These are phyloP conservation scores for Epichloe coenophiala DNA, from an alignment of 2,329 filamentous ascomycete species.

Conservation along the genomic window DNA sequence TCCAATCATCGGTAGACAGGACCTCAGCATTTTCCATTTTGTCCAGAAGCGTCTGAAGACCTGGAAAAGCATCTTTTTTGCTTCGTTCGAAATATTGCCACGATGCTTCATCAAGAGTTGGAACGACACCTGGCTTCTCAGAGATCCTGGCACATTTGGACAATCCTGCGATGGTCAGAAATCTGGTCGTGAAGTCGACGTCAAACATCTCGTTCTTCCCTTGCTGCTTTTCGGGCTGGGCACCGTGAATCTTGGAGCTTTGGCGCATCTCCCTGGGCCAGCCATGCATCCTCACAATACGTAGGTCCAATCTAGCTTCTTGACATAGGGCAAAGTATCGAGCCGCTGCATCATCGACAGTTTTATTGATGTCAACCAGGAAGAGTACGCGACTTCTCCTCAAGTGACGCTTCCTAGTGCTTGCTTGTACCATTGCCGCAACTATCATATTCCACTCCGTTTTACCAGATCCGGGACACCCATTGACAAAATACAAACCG, in stretches of 20 bases:
- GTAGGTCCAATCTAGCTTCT: constrained; percentile 19
- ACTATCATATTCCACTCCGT: constrained; percentile 32
- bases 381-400: constrained; percentile 25
- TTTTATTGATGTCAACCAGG: constrained; percentile 33
- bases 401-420: constrained; percentile 10
- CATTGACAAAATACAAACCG: constrained; percentile 30
- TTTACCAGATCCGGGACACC: constrained; percentile 34
- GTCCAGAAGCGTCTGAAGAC: constrained; percentile 23
- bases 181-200: constrained; percentile 23
- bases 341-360: constrained; percentile 30
- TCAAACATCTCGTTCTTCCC: neutral
- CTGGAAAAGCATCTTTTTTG: constrained; percentile 17
- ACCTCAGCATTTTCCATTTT: constrained; percentile 16
- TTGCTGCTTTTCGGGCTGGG: neutral
- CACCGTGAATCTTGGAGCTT: constrained; percentile 16
- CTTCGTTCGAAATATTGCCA: constrained; percentile 26
- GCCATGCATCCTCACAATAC: constrained; percentile 26
- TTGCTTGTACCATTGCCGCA: constrained; percentile 24
- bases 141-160: constrained; percentile 6
- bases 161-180: constrained; percentile 17
- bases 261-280: constrained; percentile 25
- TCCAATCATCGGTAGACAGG: constrained; percentile 15
- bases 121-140: constrained; percentile 15
- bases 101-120: constrained; percentile 28
- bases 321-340: constrained; percentile 26